Conservation (phyloP, 192 early-diverging fungal genomes). For the Backusella macrospora region DNA sequence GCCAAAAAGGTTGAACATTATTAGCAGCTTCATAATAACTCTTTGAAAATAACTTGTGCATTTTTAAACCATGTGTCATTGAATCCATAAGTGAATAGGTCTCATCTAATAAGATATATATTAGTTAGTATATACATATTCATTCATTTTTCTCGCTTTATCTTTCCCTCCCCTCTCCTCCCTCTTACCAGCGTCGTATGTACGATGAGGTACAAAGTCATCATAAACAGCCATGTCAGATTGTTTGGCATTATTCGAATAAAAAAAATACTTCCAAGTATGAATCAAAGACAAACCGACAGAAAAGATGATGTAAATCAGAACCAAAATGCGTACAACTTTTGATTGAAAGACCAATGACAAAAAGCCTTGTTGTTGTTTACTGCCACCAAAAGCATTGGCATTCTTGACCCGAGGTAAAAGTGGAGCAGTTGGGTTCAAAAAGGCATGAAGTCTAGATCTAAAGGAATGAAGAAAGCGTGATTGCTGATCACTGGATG, state of each 20-base stretch:
- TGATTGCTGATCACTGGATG: neutral
- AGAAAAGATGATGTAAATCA: conserved; percentile 38
- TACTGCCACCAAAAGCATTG: conserved; percentile 34
- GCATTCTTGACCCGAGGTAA: conserved; percentile 35
- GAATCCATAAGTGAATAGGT: conserved; percentile 31
- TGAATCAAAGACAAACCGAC: conserved; percentile 34
- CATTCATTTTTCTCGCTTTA: neutral
- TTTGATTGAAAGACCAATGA: conserved; percentile 16
- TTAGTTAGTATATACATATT: neutral
- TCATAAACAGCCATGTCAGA: neutral
- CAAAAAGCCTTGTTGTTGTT: conserved; percentile 1
- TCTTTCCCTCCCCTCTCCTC: neutral
- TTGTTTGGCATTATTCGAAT: neutral
- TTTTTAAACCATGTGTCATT: conserved; percentile 38
- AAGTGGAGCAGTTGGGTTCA: conserved; percentile 28
- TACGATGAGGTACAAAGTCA: conserved; percentile 37
- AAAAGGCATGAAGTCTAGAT: conserved; percentile 11
- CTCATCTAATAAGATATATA: neutral
- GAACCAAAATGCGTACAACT: conserved; percentile 18
- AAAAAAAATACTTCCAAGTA: conserved; percentile 24
- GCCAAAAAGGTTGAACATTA: conserved; percentile 37
- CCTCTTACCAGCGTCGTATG: conserved; percentile 35
- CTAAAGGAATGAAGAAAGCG: neutral
- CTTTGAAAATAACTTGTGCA: conserved; percentile 43
- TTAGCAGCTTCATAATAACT: conserved; percentile 27